Evolutionary conservation across 129 eudicot genomes (phyloP).

Genomic region (Chrysanthemum makinoi): DNA sequence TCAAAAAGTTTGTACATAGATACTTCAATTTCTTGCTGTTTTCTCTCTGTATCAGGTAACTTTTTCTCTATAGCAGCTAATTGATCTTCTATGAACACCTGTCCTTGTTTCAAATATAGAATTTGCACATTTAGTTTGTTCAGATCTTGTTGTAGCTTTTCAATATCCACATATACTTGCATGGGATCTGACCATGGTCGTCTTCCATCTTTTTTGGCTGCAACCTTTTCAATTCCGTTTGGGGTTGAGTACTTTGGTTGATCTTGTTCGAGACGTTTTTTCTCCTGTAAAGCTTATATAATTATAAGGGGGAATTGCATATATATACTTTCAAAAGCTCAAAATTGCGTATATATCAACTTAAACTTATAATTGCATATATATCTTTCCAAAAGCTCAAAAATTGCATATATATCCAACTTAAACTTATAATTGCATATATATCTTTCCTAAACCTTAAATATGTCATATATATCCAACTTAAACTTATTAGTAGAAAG

Average conservation of each 20-base stretch:
- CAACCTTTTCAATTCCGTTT: background rate
- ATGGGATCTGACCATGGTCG: conserved; percentile 13
- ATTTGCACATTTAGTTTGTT: conserved; percentile 19
- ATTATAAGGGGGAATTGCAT: background rate
- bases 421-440: too few species aligned
- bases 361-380: too few species aligned
- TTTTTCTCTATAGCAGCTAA: conserved; percentile 13
- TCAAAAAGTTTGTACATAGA: conserved; percentile 17
- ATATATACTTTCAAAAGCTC: too few species aligned
- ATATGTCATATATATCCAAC: too few species aligned
- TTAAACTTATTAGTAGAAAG: too few species aligned
- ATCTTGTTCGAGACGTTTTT: background rate
- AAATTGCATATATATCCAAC: too few species aligned
- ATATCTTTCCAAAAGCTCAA: too few species aligned
- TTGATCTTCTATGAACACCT: conserved; percentile 7
- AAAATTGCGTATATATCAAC: too few species aligned
- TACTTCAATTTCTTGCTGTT: conserved; percentile 12
- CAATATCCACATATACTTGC: conserved; percentile 9
- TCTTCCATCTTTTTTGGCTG: background rate
- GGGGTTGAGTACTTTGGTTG: background rate
- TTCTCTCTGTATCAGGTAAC: background rate
- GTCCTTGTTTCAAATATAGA: conserved; percentile 8
- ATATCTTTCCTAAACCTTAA: background rate
- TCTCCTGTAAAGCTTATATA: background rate
- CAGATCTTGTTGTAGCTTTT: conserved; percentile 15